phyloP scores from a whole-genome alignment of 106 monocot species.

The Dendrobium chrysotoxum region DNA sequence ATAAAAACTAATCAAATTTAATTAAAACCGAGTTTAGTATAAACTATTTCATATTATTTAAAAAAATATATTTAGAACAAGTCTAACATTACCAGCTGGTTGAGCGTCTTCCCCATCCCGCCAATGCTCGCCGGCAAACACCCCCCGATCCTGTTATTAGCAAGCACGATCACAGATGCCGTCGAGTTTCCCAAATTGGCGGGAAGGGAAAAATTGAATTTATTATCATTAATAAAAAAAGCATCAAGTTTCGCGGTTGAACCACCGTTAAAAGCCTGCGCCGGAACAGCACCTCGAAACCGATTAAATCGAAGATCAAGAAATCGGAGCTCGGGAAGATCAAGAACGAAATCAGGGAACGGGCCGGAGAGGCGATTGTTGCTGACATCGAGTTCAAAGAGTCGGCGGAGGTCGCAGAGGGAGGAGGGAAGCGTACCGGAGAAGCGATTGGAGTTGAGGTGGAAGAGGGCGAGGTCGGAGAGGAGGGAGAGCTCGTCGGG shows the following conservation, averaged over 20 bases:
- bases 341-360: slow-evolving; percentile 32
- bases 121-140: slow-evolving; percentile 34
- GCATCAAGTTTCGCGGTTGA: slow-evolving; percentile 12
- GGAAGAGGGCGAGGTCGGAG: slow-evolving; percentile 41
- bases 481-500: slow-evolving; percentile 33
- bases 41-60: too few relatives aligned
- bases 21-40: too few relatives aligned
- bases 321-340: slow-evolving; percentile 20
- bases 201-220: slow-evolving; percentile 18
- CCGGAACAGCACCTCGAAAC: slow-evolving; percentile 14
- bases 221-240: slow-evolving; percentile 35
- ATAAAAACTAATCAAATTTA: too few relatives aligned
- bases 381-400: slow-evolving; percentile 43
- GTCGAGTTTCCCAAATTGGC: slow-evolving; percentile 27
- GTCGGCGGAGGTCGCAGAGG: slow-evolving; percentile 24
- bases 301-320: slow-evolving; percentile 37
- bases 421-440: slow-evolving; percentile 10
- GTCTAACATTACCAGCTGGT: slow-evolving; percentile 8
- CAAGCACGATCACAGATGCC: slow-evolving; percentile 36
- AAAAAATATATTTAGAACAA: too few relatives aligned
- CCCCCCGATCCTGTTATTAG: slow-evolving; percentile 30
- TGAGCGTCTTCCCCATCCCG: slow-evolving; percentile 20
- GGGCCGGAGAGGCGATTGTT: slow-evolving; percentile 32
- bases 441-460: slow-evolving; percentile 58
- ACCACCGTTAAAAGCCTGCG: background rate